Evolutionary conservation across 169 alveolate species (phyloP).

Genomic region (Plasmodium ovale): DNA sequence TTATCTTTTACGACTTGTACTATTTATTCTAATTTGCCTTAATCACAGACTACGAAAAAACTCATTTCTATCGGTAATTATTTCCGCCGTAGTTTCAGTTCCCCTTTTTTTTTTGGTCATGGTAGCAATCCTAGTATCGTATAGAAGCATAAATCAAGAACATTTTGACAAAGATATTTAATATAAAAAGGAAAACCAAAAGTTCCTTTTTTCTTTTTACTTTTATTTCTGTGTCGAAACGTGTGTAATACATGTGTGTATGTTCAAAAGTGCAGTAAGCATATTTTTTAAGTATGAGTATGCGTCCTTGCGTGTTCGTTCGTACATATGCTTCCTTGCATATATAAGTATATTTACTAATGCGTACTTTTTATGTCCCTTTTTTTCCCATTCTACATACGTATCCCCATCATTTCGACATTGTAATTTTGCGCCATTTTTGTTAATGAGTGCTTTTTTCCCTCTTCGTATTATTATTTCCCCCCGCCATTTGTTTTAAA

Average conservation of each 20-base stretch:
- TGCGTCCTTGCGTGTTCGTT: not conserved
- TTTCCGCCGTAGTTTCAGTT: slow-evolving; percentile 18
- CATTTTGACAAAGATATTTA: slow-evolving; percentile 43
- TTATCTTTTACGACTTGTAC: slow-evolving; percentile 8
- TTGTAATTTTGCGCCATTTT: not conserved
- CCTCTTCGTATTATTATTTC: not conserved
- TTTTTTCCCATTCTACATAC: too few species aligned
- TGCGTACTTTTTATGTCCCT: not conserved
- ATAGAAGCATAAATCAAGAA: slow-evolving; percentile 53
- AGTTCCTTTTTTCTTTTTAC: not conserved
- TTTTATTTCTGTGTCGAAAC: too few species aligned
- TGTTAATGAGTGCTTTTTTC: slow-evolving; percentile 11
- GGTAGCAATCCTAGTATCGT: slow-evolving; percentile 20
- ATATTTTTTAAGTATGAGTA: too few species aligned
- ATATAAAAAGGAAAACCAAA: not conserved
- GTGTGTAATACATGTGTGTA: too few species aligned
- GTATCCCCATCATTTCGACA: not conserved
- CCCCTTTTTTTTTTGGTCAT: slow-evolving; percentile 27
- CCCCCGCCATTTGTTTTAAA: not conserved
- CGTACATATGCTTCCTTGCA: not conserved
- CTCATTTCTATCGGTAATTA: slow-evolving; percentile 1
- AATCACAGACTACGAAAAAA: not conserved
- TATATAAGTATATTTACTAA: not conserved
- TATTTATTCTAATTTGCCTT: not conserved
- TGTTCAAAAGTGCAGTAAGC: too few species aligned